phyloP scores from a whole-genome alignment of 129 eudicot species.

The Artemisia argyi region DNA sequence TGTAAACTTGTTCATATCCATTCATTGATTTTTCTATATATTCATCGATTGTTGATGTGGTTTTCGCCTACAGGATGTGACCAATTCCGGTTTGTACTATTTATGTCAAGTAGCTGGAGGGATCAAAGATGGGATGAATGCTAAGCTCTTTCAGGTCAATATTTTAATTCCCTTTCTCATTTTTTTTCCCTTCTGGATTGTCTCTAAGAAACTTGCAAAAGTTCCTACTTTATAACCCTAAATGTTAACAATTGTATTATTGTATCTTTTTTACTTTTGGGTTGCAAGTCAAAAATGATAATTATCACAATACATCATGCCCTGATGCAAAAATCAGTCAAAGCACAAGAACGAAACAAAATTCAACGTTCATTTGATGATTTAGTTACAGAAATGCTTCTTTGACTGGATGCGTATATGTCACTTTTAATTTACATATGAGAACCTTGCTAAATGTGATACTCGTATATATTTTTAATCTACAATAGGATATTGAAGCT shows the following conservation, averaged over 20 bases:
- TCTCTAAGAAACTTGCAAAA: too few species aligned
- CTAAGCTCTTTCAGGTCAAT: slow-evolving; percentile 61
- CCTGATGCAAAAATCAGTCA: background rate
- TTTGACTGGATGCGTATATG: background rate
- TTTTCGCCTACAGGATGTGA: slow-evolving; percentile 55
- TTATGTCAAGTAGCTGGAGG: slow-evolving; percentile 82
- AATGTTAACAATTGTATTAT: too few species aligned
- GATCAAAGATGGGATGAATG: slow-evolving; percentile 58
- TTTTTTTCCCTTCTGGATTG: too few species aligned
- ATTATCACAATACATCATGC: background rate
- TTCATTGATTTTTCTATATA: background rate
- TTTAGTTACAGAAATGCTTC: background rate
- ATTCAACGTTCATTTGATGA: background rate
- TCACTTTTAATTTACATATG: background rate
- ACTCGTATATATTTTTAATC: background rate
- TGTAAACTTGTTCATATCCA: background rate
- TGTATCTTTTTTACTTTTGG: background rate
- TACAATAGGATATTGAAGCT: slow-evolving; percentile 52
- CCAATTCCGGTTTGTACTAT: slow-evolving; percentile 78
- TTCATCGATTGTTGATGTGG: background rate
- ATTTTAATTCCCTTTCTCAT: background rate
- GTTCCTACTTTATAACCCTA: too few species aligned
- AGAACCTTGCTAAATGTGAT: slow-evolving; percentile 8
- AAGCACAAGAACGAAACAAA: background rate
- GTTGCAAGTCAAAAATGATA: background rate